Base-by-base conservation (phyloP, 2,329 filamentous ascomycete genomes). In the Diaporthe vaccinii region DNA sequence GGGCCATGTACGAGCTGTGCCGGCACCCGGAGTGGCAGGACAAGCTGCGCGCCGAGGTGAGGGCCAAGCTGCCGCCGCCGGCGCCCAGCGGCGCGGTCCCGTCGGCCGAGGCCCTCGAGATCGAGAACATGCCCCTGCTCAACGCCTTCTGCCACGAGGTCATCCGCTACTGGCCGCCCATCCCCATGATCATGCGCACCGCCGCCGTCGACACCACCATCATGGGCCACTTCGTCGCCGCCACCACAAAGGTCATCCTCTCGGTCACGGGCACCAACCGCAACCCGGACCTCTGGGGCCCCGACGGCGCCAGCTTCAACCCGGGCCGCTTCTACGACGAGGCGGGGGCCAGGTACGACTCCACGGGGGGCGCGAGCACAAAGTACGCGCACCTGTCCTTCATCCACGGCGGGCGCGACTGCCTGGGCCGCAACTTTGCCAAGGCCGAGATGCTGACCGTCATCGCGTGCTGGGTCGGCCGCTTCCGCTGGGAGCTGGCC, bases 401-500 rank as follows among this genome's bases (percentile, higher is more conserved):
- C 82, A 89, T 87, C 69, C 84, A 85, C 22, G 88, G 88, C 0
- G 87, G 87, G 1, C 82, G 88, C 57, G 85, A 86, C 59, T 90
- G 88, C 78, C 90, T 93, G 9, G 91, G 91, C 1, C 83, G 90
- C 57, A 92, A 92, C 74, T 90, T 93, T 36, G 91, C 91, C 0
- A 91, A 92, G 84, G 92, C 93, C 90, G 91, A 93, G 79, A 80
- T 93, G 78, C 86, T 88, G 49, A 85, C 91, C 46, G 92, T 93
- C 77, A 86, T 90, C 12, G 86, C 84, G 51, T 58, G 59, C 39
- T 65, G 59, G 59, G 59, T 65, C 25, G 59, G 59, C 25, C 59
- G 59, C 8, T 65, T 65, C 59, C 10, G 28, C 25, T 65, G 59
- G 59, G 59, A 65, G 59, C 59, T 65, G 59, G 39, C 59, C 28